phyloP scores from a whole-genome alignment of 768 basidiomycete genomes.

The Boletus vinaceobasis region DNA sequence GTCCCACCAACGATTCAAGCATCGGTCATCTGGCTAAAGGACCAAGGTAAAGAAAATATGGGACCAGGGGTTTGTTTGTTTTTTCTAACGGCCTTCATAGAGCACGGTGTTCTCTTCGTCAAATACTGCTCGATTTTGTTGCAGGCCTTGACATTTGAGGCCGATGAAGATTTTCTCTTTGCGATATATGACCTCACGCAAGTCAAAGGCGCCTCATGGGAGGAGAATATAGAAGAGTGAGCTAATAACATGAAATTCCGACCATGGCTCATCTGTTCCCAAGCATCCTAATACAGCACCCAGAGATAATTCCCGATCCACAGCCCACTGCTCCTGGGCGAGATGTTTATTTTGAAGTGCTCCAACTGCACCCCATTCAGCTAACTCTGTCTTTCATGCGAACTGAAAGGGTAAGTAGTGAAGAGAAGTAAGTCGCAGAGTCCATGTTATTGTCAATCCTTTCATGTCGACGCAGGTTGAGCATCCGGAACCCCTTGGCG shows the following conservation, averaged over 20 bases:
- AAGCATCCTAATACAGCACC: constrained; percentile 71
- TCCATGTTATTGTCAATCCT: not conserved
- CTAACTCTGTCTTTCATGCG: constrained; percentile 96
- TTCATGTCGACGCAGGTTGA: constrained; percentile 44
- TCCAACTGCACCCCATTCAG: constrained; percentile 92
- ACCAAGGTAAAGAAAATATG: constrained; percentile 59
- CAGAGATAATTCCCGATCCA: constrained; percentile 71
- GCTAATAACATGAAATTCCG: constrained; percentile 20
- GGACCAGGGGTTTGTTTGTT: not conserved
- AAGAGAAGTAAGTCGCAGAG: constrained; percentile 74
- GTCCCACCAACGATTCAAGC: constrained; percentile 81
- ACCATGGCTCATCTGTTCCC: constrained; percentile 10
- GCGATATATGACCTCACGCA: constrained; percentile 89
- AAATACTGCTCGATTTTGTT: constrained; percentile 95
- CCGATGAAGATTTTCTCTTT: constrained; percentile 96
- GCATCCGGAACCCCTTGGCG: constrained; percentile 85
- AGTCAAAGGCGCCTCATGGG: constrained; percentile 90
- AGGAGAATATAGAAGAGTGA: constrained; percentile 72
- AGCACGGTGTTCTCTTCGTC: constrained; percentile 97
- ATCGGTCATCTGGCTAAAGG: constrained; percentile 87
- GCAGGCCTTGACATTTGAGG: constrained; percentile 91
- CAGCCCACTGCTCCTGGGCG: constrained; percentile 59
- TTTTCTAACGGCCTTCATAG: constrained; percentile 38
- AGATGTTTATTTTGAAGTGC: constrained; percentile 91
- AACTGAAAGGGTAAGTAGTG: constrained; percentile 88